Conservation (phyloP, 1,284 basidiomycete species). For the Sanghuangporus sanghuang region DNA sequence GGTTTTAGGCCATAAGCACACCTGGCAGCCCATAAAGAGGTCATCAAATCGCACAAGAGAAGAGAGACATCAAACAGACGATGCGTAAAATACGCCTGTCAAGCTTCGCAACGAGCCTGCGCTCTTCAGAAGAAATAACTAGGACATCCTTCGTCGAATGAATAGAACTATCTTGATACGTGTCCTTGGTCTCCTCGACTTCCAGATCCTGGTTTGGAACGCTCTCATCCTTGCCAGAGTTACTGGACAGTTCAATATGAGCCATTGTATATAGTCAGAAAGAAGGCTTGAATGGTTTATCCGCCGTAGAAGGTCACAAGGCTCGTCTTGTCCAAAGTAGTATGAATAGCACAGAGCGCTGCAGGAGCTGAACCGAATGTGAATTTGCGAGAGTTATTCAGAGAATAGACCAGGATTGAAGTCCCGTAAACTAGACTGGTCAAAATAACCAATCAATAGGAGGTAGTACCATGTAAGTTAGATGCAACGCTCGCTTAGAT, state of each 20-base stretch:
- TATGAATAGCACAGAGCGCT: neutral
- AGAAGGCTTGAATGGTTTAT: neutral
- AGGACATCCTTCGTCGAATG: neutral
- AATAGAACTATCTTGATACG: neutral
- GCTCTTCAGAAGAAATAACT: constrained; percentile 37
- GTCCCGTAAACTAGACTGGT: neutral
- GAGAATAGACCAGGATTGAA: neutral
- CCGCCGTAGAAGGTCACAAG: neutral
- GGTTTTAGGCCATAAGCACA: neutral
- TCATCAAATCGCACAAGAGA: constrained; percentile 55
- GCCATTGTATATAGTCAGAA: neutral
- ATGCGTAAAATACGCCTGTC: constrained; percentile 67
- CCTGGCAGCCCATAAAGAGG: neutral
- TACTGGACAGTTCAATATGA: neutral
- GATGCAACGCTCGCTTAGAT: too few species aligned
- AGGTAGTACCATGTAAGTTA: too few species aligned
- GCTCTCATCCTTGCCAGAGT: neutral
- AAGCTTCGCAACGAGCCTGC: constrained; percentile 55
- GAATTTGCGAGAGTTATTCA: neutral
- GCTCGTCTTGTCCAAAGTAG: neutral
- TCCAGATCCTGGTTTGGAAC: neutral
- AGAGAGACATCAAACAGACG: constrained; percentile 65
- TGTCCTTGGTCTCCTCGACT: neutral
- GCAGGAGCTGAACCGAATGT: neutral
- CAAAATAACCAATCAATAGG: too few species aligned